A percentile compares a stretch with the other conserved stretches of the same genome.
These are phyloP conservation scores for Trichoderma sp. DNA, from an alignment of 2,329 filamentous ascomycete species.

Conservation along the genomic window DNA sequence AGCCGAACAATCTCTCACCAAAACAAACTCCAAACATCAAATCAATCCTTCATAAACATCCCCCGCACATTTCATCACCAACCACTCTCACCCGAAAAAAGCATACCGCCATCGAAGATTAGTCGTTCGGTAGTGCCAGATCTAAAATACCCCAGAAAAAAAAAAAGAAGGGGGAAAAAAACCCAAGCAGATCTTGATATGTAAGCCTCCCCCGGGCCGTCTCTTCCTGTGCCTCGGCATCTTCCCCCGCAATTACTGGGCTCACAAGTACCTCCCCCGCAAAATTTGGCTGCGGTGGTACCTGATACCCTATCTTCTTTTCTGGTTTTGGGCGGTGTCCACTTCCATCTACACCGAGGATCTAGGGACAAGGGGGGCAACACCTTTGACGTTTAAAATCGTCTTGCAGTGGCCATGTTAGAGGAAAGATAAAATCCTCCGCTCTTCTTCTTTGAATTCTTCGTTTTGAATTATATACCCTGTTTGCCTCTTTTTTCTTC, in stretches of 20 bases:
- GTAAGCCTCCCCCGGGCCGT: background rate
- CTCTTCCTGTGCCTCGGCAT: constrained; percentile 15
- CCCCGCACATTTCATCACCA: background rate
- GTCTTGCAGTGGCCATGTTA: background rate
- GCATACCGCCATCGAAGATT: background rate
- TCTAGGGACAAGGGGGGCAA: background rate
- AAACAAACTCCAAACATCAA: background rate
- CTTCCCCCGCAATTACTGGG: background rate
- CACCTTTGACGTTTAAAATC: background rate
- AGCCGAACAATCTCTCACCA: background rate
- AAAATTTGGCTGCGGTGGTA: background rate
- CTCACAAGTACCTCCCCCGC: background rate
- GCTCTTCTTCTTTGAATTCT: background rate
- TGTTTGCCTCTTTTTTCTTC: background rate
- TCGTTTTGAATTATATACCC: background rate
- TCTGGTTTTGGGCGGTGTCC: background rate
- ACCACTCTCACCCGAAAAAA: background rate
- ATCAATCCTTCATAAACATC: background rate
- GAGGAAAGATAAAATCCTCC: background rate
- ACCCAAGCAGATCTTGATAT: background rate
- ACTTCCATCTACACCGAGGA: constrained; percentile 11
- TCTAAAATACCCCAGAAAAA: background rate
- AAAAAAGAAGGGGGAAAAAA: background rate
- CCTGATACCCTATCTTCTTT: background rate
- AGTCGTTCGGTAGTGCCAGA: background rate